These are phyloP conservation scores for Suillus luteus DNA, from an alignment of 768 basidiomycete species.

Conservation along the genomic window DNA sequence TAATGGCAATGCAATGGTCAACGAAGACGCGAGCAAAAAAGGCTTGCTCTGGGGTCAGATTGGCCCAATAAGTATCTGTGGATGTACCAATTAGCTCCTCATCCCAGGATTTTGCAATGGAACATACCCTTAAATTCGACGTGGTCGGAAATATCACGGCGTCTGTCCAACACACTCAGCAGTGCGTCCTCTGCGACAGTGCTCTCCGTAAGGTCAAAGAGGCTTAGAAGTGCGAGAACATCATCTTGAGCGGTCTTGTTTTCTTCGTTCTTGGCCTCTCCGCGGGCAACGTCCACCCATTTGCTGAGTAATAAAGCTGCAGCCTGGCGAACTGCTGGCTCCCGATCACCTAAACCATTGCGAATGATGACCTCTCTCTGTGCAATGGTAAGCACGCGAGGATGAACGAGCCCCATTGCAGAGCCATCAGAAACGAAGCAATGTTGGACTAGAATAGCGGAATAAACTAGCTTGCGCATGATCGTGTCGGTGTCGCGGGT, in stretches of 20 bases:
- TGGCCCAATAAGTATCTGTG: conserved; percentile 71
- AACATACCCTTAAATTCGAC: conserved; percentile 69
- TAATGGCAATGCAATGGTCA: conserved; percentile 66
- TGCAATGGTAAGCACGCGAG: conserved; percentile 60
- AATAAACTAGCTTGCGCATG: conserved; percentile 75
- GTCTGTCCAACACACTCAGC: conserved; percentile 65
- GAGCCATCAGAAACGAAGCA: conserved; percentile 33
- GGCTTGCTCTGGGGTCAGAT: conserved; percentile 70
- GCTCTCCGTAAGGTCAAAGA: conserved; percentile 62
- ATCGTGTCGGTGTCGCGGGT: conserved; percentile 77
- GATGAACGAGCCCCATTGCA: conserved; percentile 61
- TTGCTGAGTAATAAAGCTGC: conserved; percentile 68
- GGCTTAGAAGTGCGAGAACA: conserved; percentile 48
- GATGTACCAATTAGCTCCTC: neutral
- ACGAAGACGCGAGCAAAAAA: conserved; percentile 85
- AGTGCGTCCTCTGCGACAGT: conserved; percentile 75
- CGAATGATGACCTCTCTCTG: conserved; percentile 79
- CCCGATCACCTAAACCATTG: conserved; percentile 86
- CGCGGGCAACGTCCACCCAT: conserved; percentile 70
- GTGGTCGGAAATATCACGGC: conserved; percentile 64
- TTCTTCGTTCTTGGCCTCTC: conserved; percentile 41
- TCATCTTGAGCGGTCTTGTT: conserved; percentile 37
- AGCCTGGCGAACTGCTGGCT: conserved; percentile 68
- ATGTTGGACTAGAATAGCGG: conserved; percentile 51
- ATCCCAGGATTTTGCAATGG: neutral